Evolutionary conservation across 2,329 filamentous ascomycete species (phyloP).

Genomic region (Cladosporium sp.): DNA sequence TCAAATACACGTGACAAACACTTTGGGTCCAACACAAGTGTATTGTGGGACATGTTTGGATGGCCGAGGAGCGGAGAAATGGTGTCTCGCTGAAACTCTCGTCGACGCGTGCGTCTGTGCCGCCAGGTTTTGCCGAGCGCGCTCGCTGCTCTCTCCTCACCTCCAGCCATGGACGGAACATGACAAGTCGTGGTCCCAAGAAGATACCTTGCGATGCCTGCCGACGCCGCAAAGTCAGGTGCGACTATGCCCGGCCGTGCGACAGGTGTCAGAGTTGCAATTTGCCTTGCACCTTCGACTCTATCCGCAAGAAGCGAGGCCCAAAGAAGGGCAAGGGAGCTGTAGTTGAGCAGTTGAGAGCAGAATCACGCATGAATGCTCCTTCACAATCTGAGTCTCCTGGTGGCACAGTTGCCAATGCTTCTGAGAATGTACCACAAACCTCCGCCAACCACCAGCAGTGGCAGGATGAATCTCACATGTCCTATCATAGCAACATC

Average conservation of each 20-base stretch:
- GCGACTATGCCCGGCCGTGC: constrained; percentile 18
- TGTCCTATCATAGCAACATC: neutral
- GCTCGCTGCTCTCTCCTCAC: neutral
- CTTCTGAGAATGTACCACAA: neutral
- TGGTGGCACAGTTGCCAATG: neutral
- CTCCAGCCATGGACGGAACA: neutral
- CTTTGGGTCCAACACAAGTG: too few relatives aligned
- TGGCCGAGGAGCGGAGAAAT: neutral
- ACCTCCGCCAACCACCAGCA: neutral
- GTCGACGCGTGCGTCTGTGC: neutral
- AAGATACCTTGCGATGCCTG: constrained; percentile 16
- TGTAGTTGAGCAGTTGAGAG: constrained; percentile 15
- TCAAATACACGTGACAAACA: too few relatives aligned
- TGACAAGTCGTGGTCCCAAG: neutral
- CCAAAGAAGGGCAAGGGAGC: constrained; percentile 15
- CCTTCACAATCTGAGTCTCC: neutral
- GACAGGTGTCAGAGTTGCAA: constrained; percentile 15
- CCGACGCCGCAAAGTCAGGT: constrained; percentile 17
- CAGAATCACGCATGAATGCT: neutral
- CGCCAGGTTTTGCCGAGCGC: neutral
- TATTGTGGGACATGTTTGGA: neutral
- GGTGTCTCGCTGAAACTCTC: neutral
- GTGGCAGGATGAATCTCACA: neutral
- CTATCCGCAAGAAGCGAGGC: constrained; percentile 15
- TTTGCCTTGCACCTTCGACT: constrained; percentile 14